phyloP scores from a whole-genome alignment of 345 rosid genomes.

The Brassica carinata region DNA sequence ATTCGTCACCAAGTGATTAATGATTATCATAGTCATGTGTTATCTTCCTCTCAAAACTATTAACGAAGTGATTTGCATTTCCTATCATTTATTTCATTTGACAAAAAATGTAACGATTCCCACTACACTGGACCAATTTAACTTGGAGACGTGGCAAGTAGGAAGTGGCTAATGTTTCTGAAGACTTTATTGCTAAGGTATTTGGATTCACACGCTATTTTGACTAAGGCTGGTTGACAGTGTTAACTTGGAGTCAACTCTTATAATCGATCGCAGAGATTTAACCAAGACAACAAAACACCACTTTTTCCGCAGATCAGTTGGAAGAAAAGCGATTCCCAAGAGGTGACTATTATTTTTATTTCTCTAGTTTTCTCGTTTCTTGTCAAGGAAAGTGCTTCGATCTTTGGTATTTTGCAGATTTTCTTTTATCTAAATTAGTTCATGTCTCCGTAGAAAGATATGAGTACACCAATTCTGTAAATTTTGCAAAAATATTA shows the following conservation, averaged over 20 bases:
- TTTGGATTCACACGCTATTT: not conserved
- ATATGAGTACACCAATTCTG: too few relatives aligned
- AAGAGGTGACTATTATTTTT: too few relatives aligned
- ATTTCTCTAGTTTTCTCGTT: too few relatives aligned
- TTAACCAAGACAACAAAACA: not conserved
- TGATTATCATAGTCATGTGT: too few relatives aligned
- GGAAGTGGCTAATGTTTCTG: not conserved
- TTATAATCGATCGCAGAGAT: not conserved
- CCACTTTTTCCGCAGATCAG: not conserved
- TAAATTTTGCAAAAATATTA: too few relatives aligned
- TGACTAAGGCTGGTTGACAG: not conserved
- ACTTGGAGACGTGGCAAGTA: not conserved
- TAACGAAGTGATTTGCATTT: not conserved
- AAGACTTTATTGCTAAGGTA: not conserved
- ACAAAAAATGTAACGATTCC: not conserved
- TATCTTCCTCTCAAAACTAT: too few relatives aligned
- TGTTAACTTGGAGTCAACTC: not conserved
- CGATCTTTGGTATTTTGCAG: too few relatives aligned
- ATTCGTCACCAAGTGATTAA: too few relatives aligned
- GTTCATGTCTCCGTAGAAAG: too few relatives aligned
- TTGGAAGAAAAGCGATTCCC: not conserved
- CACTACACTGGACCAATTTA: not conserved
- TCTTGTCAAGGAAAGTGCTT: too few relatives aligned
- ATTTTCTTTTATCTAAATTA: too few relatives aligned
- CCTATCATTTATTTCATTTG: not conserved